Conservation (phyloP, 306 rosid species). For the Hylodesmum podocarpum region DNA sequence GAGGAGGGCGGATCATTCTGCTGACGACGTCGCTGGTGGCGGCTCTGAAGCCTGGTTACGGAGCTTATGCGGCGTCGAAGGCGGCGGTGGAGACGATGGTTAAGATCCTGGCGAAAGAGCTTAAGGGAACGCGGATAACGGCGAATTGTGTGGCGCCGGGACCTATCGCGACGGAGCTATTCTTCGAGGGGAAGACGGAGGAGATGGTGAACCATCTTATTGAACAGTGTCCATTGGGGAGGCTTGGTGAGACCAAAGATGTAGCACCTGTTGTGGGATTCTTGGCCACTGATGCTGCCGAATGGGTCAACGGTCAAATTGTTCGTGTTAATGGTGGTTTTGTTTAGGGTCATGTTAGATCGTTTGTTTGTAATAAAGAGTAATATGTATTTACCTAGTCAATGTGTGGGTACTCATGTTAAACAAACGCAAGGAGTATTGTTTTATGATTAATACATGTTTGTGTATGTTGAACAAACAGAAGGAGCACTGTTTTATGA, state of each 20-base stretch:
- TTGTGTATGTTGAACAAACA: too few species aligned
- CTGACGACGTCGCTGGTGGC: constrained; percentile 46
- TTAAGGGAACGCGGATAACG: constrained; percentile 49
- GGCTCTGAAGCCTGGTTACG: constrained; percentile 30
- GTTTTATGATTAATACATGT: too few species aligned
- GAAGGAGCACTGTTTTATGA: too few species aligned
- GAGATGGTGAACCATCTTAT: constrained; percentile 7
- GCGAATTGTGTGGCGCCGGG: constrained; percentile 69
- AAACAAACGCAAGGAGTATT: too few species aligned
- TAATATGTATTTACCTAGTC: too few species aligned
- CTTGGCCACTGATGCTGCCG: constrained; percentile 41
- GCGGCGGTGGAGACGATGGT: constrained; percentile 65
- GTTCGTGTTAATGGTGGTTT: too few species aligned
- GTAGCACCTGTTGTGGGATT: constrained; percentile 49
- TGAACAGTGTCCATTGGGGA: constrained; percentile 21
- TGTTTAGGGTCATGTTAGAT: too few species aligned
- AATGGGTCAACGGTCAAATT: constrained; percentile 59
- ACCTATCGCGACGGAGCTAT: constrained; percentile 51
- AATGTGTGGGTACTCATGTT: too few species aligned
- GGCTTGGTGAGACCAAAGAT: constrained; percentile 49
- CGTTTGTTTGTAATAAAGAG: too few species aligned
- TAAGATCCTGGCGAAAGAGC: constrained; percentile 58
- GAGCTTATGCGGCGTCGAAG: constrained; percentile 51
- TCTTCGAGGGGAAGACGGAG: constrained; percentile 44
- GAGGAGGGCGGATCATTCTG: constrained; percentile 55